These are phyloP conservation scores for Calocera viscosa DNA, from an alignment of 768 basidiomycete genomes.

Conservation along the genomic window DNA sequence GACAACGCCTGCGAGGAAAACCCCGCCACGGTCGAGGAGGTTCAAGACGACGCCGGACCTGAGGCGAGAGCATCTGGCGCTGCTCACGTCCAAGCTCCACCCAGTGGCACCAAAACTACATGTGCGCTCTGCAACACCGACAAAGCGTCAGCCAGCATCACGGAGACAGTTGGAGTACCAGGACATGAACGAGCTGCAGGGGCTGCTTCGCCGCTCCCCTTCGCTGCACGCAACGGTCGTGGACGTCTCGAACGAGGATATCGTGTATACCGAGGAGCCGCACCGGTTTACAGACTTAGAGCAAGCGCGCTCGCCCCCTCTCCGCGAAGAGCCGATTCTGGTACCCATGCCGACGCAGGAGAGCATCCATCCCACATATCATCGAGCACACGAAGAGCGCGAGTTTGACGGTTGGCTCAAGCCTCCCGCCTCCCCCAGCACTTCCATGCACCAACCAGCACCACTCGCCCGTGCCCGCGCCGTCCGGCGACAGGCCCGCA, in stretches of 20 bases:
- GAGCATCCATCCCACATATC: background rate
- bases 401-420: conserved; percentile 2
- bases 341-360: background rate
- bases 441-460: background rate
- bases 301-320: background rate
- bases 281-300: background rate
- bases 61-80: background rate
- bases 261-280: background rate
- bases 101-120: background rate
- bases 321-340: too few species aligned
- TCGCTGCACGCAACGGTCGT: background rate
- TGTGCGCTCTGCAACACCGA: background rate
- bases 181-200: background rate
- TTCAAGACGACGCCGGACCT: background rate
- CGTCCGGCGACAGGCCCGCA: background rate
- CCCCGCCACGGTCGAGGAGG: background rate
- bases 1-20: background rate
- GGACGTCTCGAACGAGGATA: background rate
- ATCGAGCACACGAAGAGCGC: background rate
- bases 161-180: background rate
- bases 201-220: background rate
- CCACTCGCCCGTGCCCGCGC: conserved; percentile 2
- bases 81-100: background rate
- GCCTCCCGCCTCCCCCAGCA: background rate
- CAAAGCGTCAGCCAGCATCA: background rate